Percentiles rank a stretch among this genome's conserved stretches.
Conservation (phyloP, 257 asterid genomes). For the Jasminum sambac region DNA sequence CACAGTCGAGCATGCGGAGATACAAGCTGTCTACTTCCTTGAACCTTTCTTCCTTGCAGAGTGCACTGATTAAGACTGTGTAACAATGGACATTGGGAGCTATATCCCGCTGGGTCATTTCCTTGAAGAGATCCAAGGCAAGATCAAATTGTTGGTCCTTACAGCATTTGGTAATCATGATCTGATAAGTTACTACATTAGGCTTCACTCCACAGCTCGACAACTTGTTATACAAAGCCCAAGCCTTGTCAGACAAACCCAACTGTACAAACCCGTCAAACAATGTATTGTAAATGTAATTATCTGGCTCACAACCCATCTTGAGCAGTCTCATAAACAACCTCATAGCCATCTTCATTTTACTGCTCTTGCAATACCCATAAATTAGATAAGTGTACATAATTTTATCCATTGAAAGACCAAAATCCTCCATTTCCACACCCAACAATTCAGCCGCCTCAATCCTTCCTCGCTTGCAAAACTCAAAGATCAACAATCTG, state of each 20-base stretch:
- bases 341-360: constrained; percentile 65
- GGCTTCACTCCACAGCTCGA: constrained; percentile 48
- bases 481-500: constrained; percentile 44
- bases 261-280: constrained; percentile 51
- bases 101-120: constrained; percentile 35
- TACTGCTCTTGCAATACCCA: constrained; percentile 48
- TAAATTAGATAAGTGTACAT: constrained; percentile 53
- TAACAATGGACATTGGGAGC: constrained; percentile 56
- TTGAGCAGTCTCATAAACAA: constrained; percentile 56
- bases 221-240: constrained; percentile 45
- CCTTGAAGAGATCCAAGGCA: constrained; percentile 41
- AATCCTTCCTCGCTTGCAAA: constrained; percentile 49
- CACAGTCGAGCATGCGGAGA: constrained; percentile 39
- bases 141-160: constrained; percentile 41
- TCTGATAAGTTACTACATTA: constrained; percentile 46
- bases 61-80: constrained; percentile 51
- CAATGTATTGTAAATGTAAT: constrained; percentile 49
- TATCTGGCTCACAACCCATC: constrained; percentile 52
- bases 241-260: constrained; percentile 45
- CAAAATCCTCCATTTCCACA: constrained; percentile 45
- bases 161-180: constrained; percentile 57
- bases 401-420: constrained; percentile 47
- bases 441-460: constrained; percentile 57
- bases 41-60: constrained; percentile 44
- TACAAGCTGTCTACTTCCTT: constrained; percentile 37